Percentiles rank a stretch among this genome's conserved stretches.
Conservation (phyloP, 2,329 filamentous ascomycete species). For the Aspergillus sp. region DNA sequence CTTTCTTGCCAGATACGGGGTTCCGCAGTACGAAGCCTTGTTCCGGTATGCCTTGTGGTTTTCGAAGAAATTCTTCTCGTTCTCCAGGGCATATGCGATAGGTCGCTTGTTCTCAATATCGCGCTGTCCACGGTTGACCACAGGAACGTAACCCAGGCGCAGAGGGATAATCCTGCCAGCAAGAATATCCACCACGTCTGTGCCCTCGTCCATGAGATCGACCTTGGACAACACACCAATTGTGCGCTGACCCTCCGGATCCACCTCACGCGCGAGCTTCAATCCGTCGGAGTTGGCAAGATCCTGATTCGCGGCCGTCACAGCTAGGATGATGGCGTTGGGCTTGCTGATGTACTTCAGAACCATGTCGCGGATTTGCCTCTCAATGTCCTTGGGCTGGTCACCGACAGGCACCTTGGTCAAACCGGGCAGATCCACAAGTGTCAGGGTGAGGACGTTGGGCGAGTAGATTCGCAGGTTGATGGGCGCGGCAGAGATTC, state of each 20-base stretch:
- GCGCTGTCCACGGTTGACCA: constrained; percentile 95
- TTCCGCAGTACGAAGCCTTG: constrained; percentile 98
- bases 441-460: constrained; percentile 92
- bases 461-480: constrained; percentile 98
- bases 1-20: constrained; percentile 93
- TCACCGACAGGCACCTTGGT: constrained; percentile 97
- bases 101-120: constrained; percentile 98
- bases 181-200: constrained; percentile 96
- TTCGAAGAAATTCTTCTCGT: constrained; percentile 96
- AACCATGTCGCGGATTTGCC: constrained; percentile 96
- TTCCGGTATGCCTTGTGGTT: constrained; percentile 98
- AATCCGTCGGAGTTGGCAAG: constrained; percentile 97
- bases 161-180: constrained; percentile 96
- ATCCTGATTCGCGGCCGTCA: constrained; percentile 96
- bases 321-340: constrained; percentile 95
- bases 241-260: constrained; percentile 94
- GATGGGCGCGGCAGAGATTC: constrained; percentile 95
- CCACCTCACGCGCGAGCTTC: constrained; percentile 93
- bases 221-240: constrained; percentile 99
- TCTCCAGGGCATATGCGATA: constrained; percentile 85
- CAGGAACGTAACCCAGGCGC: constrained; percentile 90
- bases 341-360: constrained; percentile 98
- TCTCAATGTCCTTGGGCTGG: constrained; percentile 93
- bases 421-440: constrained; percentile 93
- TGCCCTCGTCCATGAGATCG: constrained; percentile 97